Evolutionary conservation across 257 asterid genomes (phyloP).

Genomic region (Primulina tabacum): DNA sequence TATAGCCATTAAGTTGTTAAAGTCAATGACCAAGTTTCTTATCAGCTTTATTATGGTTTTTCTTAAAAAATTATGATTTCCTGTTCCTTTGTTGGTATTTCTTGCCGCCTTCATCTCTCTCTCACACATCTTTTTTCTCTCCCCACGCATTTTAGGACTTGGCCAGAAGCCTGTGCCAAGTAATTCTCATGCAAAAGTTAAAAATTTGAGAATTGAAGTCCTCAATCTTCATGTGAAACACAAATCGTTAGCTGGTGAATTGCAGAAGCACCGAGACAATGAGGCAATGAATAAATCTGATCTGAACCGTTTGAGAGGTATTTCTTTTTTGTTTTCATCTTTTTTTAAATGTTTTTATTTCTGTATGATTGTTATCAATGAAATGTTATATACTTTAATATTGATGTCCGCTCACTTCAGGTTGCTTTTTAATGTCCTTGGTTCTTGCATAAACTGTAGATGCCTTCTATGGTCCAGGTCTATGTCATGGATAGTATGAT

Average conservation of each 20-base stretch:
- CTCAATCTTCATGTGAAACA: conserved; percentile 75
- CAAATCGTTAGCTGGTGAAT: conserved; percentile 65
- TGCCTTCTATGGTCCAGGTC: conserved; percentile 3
- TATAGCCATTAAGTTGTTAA: neutral
- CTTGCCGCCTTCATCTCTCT: neutral
- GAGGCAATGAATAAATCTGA: conserved; percentile 78
- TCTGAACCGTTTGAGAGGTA: conserved; percentile 68
- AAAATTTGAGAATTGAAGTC: conserved; percentile 50
- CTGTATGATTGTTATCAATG: neutral
- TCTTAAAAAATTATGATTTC: no score
- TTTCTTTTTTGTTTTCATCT: conserved; percentile 3
- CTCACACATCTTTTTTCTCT: conserved; percentile 23
- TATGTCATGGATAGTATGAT: neutral
- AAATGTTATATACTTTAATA: conserved; percentile 1
- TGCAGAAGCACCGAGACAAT: conserved; percentile 64
- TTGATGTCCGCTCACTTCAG: neutral
- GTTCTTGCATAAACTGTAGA: conserved; percentile 16
- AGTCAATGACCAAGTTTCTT: conserved; percentile 5
- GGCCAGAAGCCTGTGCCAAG: conserved; percentile 42
- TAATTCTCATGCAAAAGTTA: conserved; percentile 53
- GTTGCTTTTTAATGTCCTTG: conserved; percentile 13
- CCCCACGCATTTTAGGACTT: conserved; percentile 47
- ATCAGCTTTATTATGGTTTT: conserved; percentile 8
- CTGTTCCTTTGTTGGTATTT: neutral
- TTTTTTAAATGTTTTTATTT: neutral